A percentile compares a stretch with the other conserved stretches of the same genome.
phyloP scores from a whole-genome alignment of 2,329 filamentous ascomycete species.

The Nemania diffusa region DNA sequence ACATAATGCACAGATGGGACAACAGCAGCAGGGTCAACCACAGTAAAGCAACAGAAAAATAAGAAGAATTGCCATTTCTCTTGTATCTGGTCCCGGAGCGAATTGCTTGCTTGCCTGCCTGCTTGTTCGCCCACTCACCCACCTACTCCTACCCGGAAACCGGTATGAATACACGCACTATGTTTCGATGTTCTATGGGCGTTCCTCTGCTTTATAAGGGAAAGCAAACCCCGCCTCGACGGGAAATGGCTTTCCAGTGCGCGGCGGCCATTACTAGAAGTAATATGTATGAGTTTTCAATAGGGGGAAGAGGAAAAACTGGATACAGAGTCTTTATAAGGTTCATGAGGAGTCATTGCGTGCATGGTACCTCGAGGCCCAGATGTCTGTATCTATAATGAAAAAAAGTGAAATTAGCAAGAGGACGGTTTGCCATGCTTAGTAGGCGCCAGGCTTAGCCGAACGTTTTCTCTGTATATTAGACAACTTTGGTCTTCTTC shows the following conservation, averaged over 20 bases:
- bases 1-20: constrained; percentile 69
- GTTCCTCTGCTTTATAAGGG: neutral
- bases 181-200: neutral
- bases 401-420: neutral
- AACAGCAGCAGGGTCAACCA: constrained; percentile 58
- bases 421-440: constrained; percentile 4
- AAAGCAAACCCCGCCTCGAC: neutral
- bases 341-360: neutral
- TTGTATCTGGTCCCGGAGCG: neutral
- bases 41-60: constrained; percentile 45
- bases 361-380: neutral
- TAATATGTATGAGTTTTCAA: neutral
- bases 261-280: neutral
- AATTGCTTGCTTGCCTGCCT: neutral
- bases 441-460: neutral
- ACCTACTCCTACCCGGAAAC: neutral
- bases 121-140: too few species aligned
- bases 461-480: constrained; percentile 24
- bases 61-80: constrained; percentile 3
- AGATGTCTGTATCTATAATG: neutral
- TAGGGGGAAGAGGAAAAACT: neutral
- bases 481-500: constrained; percentile 8
- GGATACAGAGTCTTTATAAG: neutral
- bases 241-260: neutral
- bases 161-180: neutral